A percentile compares a stretch with the other conserved stretches of the same genome.
Evolutionary conservation across 108 stramenopile species (phyloP).

Genomic region (Stephanodiscus triporus): DNA sequence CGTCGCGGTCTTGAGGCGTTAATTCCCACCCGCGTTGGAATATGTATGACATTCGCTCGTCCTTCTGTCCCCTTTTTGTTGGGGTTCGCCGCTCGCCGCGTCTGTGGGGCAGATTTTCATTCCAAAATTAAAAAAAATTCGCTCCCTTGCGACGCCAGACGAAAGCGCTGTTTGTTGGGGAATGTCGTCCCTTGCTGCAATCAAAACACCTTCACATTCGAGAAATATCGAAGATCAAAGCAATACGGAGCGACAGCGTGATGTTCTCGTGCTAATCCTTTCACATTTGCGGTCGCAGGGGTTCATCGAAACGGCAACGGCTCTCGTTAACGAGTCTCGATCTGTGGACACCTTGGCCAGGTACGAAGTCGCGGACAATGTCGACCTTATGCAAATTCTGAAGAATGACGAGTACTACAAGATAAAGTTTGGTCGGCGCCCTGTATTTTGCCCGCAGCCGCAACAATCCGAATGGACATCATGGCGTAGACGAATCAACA

Average conservation of each 20-base stretch:
- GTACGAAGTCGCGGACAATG: conserved; percentile 63
- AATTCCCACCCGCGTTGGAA: no score
- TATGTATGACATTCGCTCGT: no score
- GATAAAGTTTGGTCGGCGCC: conserved; percentile 50
- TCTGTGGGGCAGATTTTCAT: no score
- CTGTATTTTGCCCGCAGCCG: conserved; percentile 24
- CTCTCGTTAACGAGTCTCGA: conserved; percentile 31
- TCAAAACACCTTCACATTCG: conserved; percentile 42
- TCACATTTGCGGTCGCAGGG: conserved; percentile 32
- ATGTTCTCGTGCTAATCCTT: conserved; percentile 37
- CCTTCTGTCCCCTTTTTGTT: no score
- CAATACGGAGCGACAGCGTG: conserved; percentile 32
- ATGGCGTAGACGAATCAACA: conserved; percentile 1
- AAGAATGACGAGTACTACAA: conserved; percentile 62
- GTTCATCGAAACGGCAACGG: conserved; percentile 41
- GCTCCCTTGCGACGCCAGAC: no score
- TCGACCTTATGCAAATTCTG: conserved; percentile 53
- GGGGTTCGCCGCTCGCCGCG: no score
- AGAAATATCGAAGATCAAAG: conserved; percentile 30
- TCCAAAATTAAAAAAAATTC: no score
- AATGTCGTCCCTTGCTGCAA: conserved; percentile 33
- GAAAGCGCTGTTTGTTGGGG: no score
- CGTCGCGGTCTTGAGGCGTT: no score
- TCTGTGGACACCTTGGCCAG: conserved; percentile 1
- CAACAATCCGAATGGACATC: conserved; percentile 12